Conservation (phyloP, 352 stramenopile species). For the Globisporangium irregulare region DNA sequence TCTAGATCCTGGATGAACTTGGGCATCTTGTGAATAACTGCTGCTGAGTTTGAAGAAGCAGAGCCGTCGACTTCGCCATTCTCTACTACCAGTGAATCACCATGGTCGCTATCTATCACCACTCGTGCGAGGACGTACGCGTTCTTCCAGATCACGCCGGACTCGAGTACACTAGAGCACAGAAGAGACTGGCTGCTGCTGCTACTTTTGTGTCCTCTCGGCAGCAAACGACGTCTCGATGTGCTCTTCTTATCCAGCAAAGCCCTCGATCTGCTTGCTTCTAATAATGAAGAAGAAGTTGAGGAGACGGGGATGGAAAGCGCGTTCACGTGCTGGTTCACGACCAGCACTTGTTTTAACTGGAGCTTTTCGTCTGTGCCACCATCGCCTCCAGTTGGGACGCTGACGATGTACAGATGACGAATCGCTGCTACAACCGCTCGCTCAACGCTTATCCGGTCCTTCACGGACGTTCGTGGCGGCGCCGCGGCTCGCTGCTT, state of each 20-base stretch:
- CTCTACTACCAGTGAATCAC: background rate
- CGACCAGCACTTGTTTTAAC: constrained; percentile 30
- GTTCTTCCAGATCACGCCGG: constrained; percentile 52
- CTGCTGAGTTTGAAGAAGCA: background rate
- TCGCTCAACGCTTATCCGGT: constrained; percentile 33
- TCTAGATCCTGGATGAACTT: constrained; percentile 15
- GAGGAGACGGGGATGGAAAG: constrained; percentile 7
- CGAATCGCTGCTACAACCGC: constrained; percentile 29
- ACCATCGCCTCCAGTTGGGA: constrained; percentile 17
- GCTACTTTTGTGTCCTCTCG: constrained; percentile 14
- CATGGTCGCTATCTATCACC: constrained; percentile 1
- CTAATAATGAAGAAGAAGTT: background rate
- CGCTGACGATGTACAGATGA: constrained; percentile 41
- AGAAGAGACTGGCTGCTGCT: constrained; percentile 8
- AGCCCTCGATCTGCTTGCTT: constrained; percentile 3
- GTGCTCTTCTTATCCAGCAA: constrained; percentile 14
- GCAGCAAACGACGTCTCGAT: constrained; percentile 20
- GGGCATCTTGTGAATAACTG: background rate
- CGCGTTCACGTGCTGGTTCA: constrained; percentile 37
- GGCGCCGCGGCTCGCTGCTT: background rate
- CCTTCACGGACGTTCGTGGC: background rate
- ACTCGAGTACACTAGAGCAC: constrained; percentile 29
- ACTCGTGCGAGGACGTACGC: constrained; percentile 47
- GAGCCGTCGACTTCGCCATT: background rate
- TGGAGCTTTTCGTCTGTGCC: constrained; percentile 5